Evolutionary conservation across 2,329 filamentous ascomycete species (phyloP).

Genomic region (Lojkania enalia): DNA sequence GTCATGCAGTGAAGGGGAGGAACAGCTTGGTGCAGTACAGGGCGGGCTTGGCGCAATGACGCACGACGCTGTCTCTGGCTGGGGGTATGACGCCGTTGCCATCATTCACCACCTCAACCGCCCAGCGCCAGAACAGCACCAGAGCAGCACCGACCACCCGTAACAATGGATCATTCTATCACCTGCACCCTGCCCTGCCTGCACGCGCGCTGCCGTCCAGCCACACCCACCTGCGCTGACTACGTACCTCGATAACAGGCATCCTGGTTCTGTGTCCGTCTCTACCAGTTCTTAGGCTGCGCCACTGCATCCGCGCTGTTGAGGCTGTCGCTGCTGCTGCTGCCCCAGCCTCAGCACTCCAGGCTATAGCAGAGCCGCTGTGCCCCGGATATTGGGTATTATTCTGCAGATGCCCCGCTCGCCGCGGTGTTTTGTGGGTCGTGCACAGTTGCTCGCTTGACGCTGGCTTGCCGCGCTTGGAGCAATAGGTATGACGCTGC

Average conservation of each 20-base stretch:
- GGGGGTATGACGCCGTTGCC: slow-evolving; percentile 9
- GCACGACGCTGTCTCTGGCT: slow-evolving; percentile 2
- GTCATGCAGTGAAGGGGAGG: slow-evolving; percentile 4
- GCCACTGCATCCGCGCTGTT: slow-evolving; percentile 21
- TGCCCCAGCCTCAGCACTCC: too few species aligned
- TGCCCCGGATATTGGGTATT: not conserved
- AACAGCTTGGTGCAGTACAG: not conserved
- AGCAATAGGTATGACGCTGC: slow-evolving; percentile 32
- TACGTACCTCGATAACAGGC: slow-evolving; percentile 43
- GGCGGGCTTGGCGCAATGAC: slow-evolving; percentile 9
- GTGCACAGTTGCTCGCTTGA: slow-evolving; percentile 6
- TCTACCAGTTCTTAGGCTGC: too few species aligned
- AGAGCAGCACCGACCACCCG: too few species aligned
- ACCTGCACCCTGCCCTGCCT: not conserved
- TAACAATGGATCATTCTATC: not conserved
- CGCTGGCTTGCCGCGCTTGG: slow-evolving; percentile 13
- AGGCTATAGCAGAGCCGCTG: too few species aligned
- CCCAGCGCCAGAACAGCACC: not conserved
- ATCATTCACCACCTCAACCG: not conserved
- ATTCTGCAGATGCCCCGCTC: not conserved
- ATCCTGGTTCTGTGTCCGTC: slow-evolving; percentile 32
- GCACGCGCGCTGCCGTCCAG: not conserved
- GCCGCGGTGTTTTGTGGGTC: not conserved
- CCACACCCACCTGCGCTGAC: too few species aligned
- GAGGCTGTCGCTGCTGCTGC: slow-evolving; percentile 24